Percentiles rank a stretch among this genome's conserved stretches.
Conservation (phyloP, 768 basidiomycete genomes). For the Trametes sanguinea region DNA sequence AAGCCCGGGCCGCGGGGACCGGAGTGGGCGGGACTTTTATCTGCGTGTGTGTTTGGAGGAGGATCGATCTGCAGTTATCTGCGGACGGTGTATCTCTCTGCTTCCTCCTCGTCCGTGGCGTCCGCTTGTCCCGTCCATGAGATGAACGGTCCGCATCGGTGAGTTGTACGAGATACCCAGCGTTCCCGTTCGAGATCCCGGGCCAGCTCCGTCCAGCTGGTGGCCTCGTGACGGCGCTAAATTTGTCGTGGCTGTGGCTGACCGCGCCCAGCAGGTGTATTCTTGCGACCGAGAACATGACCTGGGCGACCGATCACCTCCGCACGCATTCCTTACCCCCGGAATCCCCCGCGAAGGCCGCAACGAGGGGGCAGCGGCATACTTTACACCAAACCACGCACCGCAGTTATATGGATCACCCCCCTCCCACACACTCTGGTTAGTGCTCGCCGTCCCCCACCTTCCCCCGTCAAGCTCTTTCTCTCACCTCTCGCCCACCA, state of each 20-base stretch:
- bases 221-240: conserved; percentile 20
- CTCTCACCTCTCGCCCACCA: not conserved
- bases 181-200: conserved; percentile 1
- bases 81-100: not conserved
- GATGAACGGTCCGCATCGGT: conserved; percentile 5
- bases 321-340: conserved; percentile 26
- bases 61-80: conserved; percentile 9
- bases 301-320: conserved; percentile 27
- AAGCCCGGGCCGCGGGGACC: not conserved
- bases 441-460: conserved; percentile 7
- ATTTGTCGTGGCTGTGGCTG: conserved; percentile 19
- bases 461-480: conserved; percentile 9
- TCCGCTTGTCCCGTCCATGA: not conserved
- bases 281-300: conserved; percentile 25
- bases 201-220: conserved; percentile 19
- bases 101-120: conserved; percentile 1
- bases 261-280: conserved; percentile 18
- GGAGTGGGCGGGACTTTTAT: not conserved
- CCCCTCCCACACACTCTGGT: conserved; percentile 11
- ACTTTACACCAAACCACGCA: conserved; percentile 16
- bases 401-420: conserved; percentile 17
- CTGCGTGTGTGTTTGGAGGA: not conserved
- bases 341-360: conserved; percentile 31
- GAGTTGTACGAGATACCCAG: conserved; percentile 3
- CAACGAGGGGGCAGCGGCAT: conserved; percentile 30